Evolutionary conservation across 371 early-diverging fungal genomes (phyloP).

Genomic region (Syncephalastrum sp.): DNA sequence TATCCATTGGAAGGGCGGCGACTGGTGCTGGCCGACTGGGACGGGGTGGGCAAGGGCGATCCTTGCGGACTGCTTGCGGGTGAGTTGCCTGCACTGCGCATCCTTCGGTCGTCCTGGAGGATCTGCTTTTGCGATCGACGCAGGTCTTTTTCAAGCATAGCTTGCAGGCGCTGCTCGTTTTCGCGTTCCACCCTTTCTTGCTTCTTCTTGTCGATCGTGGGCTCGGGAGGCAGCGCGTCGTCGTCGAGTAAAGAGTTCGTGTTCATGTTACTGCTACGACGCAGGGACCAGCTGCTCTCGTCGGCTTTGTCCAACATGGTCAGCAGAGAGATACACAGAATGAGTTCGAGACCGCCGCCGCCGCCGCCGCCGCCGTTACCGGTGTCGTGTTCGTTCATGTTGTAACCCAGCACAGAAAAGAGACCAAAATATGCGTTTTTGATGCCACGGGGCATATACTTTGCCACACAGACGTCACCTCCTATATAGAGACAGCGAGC

Average conservation of each 20-base stretch:
- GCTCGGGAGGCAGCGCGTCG: not conserved
- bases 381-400: constrained; percentile 26
- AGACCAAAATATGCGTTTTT: constrained; percentile 50
- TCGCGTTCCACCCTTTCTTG: constrained; percentile 24
- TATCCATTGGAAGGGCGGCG: too few relatives aligned
- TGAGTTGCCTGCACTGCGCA: constrained; percentile 10
- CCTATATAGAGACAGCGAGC: not conserved
- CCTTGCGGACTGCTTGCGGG: constrained; percentile 13
- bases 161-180: constrained; percentile 34
- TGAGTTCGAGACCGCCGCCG: constrained; percentile 25
- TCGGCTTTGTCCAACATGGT: constrained; percentile 45
- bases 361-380: constrained; percentile 7
- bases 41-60: constrained; percentile 22
- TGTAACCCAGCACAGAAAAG: constrained; percentile 37
- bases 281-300: constrained; percentile 23
- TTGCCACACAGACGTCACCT: constrained; percentile 44
- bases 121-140: constrained; percentile 39
- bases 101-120: constrained; percentile 7
- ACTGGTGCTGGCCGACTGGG: constrained; percentile 7
- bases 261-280: constrained; percentile 4
- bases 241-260: not conserved
- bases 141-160: constrained; percentile 37
- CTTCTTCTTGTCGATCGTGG: constrained; percentile 20
- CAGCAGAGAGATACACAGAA: constrained; percentile 32
- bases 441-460: constrained; percentile 38